Conservation (phyloP, 106 monocot species). For the Dendrobium nobile region DNA sequence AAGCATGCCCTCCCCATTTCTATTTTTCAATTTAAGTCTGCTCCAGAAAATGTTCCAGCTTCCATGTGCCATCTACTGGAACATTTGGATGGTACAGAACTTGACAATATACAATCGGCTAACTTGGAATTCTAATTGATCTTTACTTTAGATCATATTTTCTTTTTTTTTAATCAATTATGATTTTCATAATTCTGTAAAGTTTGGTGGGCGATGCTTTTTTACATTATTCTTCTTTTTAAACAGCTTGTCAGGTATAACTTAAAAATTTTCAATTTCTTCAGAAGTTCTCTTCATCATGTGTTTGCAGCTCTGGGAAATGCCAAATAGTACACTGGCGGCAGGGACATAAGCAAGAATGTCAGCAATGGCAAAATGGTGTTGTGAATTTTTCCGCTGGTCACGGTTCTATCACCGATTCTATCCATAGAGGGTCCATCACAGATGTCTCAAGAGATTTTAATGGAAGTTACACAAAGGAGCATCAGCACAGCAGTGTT, state of each 20-base stretch:
- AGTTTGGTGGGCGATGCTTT: no score
- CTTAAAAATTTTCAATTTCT: conserved; percentile 4
- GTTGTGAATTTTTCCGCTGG: conserved; percentile 14
- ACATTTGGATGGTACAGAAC: no score
- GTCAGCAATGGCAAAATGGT: conserved; percentile 42
- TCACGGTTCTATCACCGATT: conserved; percentile 14
- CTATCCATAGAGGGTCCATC: conserved; percentile 12
- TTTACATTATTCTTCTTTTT: no score
- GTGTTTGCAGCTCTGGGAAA: conserved; percentile 75
- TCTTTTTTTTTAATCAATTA: not conserved
- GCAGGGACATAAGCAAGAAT: conserved; percentile 81
- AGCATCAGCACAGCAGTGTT: conserved; percentile 11
- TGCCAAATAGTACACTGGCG: conserved; percentile 99
- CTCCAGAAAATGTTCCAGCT: not conserved
- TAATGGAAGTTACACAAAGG: conserved; percentile 17
- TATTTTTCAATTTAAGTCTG: not conserved
- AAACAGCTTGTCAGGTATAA: no score
- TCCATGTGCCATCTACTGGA: no score
- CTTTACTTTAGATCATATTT: not conserved
- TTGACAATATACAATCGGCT: not conserved
- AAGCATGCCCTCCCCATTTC: not conserved
- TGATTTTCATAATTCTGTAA: not conserved
- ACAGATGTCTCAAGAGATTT: conserved; percentile 18
- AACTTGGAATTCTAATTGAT: not conserved
- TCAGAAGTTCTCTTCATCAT: conserved; percentile 14